Evolutionary conservation across 2,329 filamentous ascomycete genomes (phyloP).

Genomic region (Exophiala spinifera): DNA sequence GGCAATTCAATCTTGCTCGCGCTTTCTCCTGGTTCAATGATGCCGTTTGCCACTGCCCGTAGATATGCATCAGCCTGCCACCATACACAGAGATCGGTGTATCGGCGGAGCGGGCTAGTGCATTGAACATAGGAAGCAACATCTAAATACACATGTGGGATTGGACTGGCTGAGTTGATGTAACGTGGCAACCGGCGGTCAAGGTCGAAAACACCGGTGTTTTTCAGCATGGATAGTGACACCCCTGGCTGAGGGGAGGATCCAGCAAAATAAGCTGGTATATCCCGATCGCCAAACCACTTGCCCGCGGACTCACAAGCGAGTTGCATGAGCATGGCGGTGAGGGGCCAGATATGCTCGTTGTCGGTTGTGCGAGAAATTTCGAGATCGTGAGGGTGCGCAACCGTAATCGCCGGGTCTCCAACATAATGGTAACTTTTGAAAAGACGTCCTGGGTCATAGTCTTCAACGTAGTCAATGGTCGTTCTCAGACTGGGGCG

Average conservation of each 20-base stretch:
- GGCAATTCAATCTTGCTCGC: conserved; percentile 41
- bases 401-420: conserved; percentile 43
- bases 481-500: background rate
- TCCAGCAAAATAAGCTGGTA: conserved; percentile 52
- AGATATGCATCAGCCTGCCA: conserved; percentile 64
- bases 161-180: conserved; percentile 42
- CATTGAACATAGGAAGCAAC: conserved; percentile 55
- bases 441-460: conserved; percentile 32
- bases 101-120: conserved; percentile 61
- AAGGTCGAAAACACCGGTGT: conserved; percentile 29
- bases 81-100: conserved; percentile 59
- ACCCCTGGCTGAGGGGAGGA: conserved; percentile 33
- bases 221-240: conserved; percentile 38
- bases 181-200: conserved; percentile 28
- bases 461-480: conserved; percentile 5
- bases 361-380: conserved; percentile 2
- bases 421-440: conserved; percentile 37
- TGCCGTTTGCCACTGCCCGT: conserved; percentile 51
- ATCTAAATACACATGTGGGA: conserved; percentile 52
- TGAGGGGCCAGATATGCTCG: conserved; percentile 41
- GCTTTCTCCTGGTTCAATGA: conserved; percentile 20
- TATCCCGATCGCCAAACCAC: conserved; percentile 52
- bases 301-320: conserved; percentile 50
- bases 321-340: conserved; percentile 55
- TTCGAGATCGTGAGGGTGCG: conserved; percentile 1